Conservation (phyloP, 176 grass and related monocot species). For the Zea luxurians region DNA sequence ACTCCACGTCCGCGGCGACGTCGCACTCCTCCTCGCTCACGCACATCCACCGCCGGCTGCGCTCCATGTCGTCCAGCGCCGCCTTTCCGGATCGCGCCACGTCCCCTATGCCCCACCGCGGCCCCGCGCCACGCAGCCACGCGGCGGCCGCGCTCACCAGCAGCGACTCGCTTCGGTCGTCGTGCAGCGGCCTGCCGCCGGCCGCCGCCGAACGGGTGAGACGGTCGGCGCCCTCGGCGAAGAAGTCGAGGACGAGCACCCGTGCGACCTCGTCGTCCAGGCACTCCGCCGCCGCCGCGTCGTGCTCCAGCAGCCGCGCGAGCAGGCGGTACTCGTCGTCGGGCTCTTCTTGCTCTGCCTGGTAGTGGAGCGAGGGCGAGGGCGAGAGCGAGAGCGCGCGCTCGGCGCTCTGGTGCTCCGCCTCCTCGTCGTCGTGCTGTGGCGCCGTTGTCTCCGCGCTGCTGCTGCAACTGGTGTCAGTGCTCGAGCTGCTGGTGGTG, state of each 20-base stretch:
- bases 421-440: background rate
- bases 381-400: too few species aligned
- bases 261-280: constrained; percentile 32
- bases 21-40: constrained; percentile 32
- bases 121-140: constrained; percentile 48
- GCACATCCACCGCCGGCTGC: constrained; percentile 37
- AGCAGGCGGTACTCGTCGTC: constrained; percentile 38
- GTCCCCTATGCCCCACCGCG: constrained; percentile 49
- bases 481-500: background rate
- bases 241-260: constrained; percentile 71
- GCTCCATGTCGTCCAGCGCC: constrained; percentile 68
- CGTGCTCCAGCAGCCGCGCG: constrained; percentile 8
- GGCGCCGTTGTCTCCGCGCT: background rate
- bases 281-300: background rate
- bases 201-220: background rate
- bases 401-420: background rate
- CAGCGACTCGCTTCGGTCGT: background rate
- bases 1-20: constrained; percentile 11
- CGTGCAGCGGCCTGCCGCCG: background rate
- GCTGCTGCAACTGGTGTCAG: background rate
- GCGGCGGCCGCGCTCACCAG: constrained; percentile 32
- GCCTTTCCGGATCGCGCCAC: constrained; percentile 31
- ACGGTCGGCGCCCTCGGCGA: constrained; percentile 41
- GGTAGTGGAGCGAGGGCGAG: background rate
- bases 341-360: background rate